Base-by-base conservation (phyloP, 2,329 filamentous ascomycete species). In the Exophiala viscosa region DNA sequence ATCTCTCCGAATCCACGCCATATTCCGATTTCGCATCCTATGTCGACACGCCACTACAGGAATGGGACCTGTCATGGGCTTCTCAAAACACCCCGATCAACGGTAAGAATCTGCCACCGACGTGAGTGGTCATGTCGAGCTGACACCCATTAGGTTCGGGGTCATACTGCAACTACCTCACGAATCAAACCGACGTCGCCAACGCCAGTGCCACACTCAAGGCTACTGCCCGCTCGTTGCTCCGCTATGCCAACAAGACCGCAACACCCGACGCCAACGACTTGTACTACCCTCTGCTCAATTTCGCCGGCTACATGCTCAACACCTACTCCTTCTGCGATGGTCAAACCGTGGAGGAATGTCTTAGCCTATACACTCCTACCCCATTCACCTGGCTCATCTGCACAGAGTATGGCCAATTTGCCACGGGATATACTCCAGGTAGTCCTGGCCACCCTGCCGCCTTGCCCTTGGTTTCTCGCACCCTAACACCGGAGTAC, bases 381-480 rank as follows among this genome's bases (percentile, higher is more conserved):
- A n/a, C 14, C n/a, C 35, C 35, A 14, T 39, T 39, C n/a, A 17
- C n/a, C 7, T 39, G 33, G 32, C 40, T 54, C 33, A 6, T 13
- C 39, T 50, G 51, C 39, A 45, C 45, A 17, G 46, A 54, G n/a
- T 10, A 2, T 18, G 51, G 39, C 9, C 18, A 33, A 2, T 54
- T 50, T 10, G n/a, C 17, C 6, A 54, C 46, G 3, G 45, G 51
- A 32, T 54, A 50, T 23, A 50, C 40, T 2, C 46, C 46, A 7
- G 45, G 45, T 20, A 40, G 31, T 3, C 23, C 18, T 15, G 48
- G 48, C 8, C 48, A 46, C 15, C 48, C 48, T 5, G 35, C 44
- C 23, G 20, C 11, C 48, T 76, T 85, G 1, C 84, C 89, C 0
- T 69, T 93, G 4, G 74, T 93, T 46, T 92, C 88, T 0, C 84